phyloP scores from a whole-genome alignment of 2,329 filamentous ascomycete species.

The Zasmidium angulare region DNA sequence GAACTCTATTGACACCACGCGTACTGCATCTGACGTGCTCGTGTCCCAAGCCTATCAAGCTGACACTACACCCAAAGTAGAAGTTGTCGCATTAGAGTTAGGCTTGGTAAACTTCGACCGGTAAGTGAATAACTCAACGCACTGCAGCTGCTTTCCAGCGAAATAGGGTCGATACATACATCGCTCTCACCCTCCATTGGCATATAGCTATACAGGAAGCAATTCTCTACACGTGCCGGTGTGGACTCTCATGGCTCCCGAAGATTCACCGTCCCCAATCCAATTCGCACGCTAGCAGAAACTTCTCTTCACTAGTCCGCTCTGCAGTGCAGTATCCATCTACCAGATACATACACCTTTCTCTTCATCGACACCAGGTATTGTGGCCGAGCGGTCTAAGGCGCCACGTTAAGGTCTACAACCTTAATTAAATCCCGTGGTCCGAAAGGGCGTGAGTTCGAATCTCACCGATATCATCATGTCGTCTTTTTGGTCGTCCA shows the following conservation, averaged over 20 bases:
- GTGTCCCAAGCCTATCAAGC: background rate
- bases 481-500: background rate
- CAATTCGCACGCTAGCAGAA: background rate
- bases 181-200: background rate
- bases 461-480: slow-evolving; percentile 9
- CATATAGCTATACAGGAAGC: too few species aligned
- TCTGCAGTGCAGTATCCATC: background rate
- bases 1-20: background rate
- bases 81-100: background rate
- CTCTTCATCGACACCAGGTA: slow-evolving; percentile 6
- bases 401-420: slow-evolving; percentile 3
- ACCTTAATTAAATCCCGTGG: background rate
- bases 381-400: slow-evolving; percentile 19
- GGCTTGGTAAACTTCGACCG: background rate
- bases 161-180: too few species aligned
- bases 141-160: too few species aligned
- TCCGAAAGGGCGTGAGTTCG: background rate
- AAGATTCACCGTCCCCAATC: background rate
- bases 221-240: too few species aligned
- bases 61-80: background rate
- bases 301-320: background rate
- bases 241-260: background rate
- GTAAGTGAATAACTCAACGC: background rate
- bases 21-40: background rate
- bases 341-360: background rate